Percentiles rank a stretch among this genome's conserved stretches.
These are phyloP conservation scores for Cardamine occulta DNA, from an alignment of 345 rosid genomes.

Conservation along the genomic window DNA sequence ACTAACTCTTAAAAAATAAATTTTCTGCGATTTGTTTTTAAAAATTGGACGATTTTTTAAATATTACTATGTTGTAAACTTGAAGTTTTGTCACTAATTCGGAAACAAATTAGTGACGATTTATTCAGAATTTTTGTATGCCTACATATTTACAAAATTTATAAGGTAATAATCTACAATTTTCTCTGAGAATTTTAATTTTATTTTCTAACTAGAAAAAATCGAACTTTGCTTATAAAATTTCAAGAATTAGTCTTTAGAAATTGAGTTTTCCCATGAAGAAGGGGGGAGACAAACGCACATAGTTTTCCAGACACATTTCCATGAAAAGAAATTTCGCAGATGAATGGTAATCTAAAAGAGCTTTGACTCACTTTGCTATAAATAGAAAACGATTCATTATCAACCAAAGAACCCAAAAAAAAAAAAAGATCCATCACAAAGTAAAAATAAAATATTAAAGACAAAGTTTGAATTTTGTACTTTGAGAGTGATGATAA, in stretches of 20 bases:
- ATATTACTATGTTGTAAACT: not conserved
- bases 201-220: not conserved
- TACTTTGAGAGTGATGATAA: slow-evolving; percentile 40
- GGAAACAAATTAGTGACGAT: not conserved
- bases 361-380: slow-evolving; percentile 30
- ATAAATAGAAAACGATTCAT: slow-evolving; percentile 39
- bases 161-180: not conserved
- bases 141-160: not conserved
- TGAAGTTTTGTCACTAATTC: not conserved
- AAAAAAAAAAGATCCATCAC: slow-evolving; percentile 1
- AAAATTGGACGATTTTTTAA: not conserved
- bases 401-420: slow-evolving; percentile 37
- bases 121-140: not conserved
- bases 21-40: not conserved
- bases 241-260: not conserved
- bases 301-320: slow-evolving; percentile 30
- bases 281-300: slow-evolving; percentile 39
- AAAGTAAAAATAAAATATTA: not conserved
- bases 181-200: not conserved
- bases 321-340: slow-evolving; percentile 25
- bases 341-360: slow-evolving; percentile 34
- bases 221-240: not conserved
- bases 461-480: slow-evolving; percentile 31
- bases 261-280: slow-evolving; percentile 15
- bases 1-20: not conserved